phyloP scores from a whole-genome alignment of 1,139 yeast species.

The Lodderomyces pseudojiufengensis region DNA sequence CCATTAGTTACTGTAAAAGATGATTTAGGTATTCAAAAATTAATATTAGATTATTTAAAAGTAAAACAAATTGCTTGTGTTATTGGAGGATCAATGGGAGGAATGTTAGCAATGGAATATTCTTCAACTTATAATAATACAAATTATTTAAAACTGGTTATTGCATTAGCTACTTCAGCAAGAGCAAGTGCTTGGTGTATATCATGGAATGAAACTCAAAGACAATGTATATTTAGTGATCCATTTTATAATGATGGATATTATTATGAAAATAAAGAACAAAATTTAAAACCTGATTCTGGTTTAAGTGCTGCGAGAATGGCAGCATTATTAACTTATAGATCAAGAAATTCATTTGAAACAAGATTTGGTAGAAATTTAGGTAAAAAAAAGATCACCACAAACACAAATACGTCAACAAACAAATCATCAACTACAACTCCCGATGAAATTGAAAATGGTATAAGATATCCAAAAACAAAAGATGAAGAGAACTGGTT shows the following conservation, averaged over 20 bases:
- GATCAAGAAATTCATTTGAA: constrained; percentile 91
- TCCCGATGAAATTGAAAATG: constrained; percentile 16
- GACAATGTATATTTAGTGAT: constrained; percentile 92
- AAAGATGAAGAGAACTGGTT: constrained; percentile 48
- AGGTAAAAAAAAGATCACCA: constrained; percentile 9
- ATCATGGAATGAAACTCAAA: constrained; percentile 97
- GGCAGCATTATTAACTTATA: constrained; percentile 90
- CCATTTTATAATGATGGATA: constrained; percentile 92
- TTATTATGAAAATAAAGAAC: constrained; percentile 55
- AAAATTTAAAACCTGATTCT: constrained; percentile 61
- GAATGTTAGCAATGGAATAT: constrained; percentile 94
- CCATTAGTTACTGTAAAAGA: constrained; percentile 91
- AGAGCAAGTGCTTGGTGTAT: constrained; percentile 98
- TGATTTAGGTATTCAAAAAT: constrained; percentile 76
- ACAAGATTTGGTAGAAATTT: constrained; percentile 79
- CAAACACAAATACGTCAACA: background rate
- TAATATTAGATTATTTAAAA: constrained; percentile 71
- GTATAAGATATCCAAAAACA: constrained; percentile 33
- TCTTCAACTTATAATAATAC: constrained; percentile 63
- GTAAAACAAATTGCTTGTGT: constrained; percentile 77
- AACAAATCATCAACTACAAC: background rate
- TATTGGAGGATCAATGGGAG: constrained; percentile 98
- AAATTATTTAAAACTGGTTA: constrained; percentile 63
- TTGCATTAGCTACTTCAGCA: constrained; percentile 92
- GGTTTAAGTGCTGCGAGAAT: constrained; percentile 96